These are phyloP conservation scores for Candida khao-thaluensis DNA, from an alignment of 805 yeast genomes.

Conservation along the genomic window DNA sequence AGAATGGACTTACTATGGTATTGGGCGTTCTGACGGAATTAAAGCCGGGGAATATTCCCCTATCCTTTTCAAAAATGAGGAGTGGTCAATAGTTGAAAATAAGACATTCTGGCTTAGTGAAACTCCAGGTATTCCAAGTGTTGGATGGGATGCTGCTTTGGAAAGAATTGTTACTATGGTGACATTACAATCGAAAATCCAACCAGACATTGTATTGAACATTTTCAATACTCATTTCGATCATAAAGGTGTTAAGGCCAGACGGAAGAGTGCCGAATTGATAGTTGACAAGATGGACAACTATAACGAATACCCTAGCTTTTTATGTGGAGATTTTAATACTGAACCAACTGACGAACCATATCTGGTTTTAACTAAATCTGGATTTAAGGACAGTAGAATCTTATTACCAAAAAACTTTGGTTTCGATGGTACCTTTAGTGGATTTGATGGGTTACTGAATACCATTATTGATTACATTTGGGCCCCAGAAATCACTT, in stretches of 20 bases:
- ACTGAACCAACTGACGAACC: constrained; percentile 44
- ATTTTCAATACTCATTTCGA: constrained; percentile 45
- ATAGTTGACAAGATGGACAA: constrained; percentile 34
- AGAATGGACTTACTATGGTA: constrained; percentile 38
- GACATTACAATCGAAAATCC: constrained; percentile 28
- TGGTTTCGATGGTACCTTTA: constrained; percentile 46
- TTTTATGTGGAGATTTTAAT: constrained; percentile 44
- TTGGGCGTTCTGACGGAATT: constrained; percentile 35
- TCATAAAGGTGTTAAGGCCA: constrained; percentile 37
- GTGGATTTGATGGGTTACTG: constrained; percentile 45
- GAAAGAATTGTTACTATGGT: constrained; percentile 42
- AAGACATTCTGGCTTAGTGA: constrained; percentile 42
- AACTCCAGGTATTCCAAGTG: constrained; percentile 45
- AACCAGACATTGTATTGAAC: constrained; percentile 29
- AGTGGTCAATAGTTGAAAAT: constrained; percentile 32
- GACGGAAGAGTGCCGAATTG: constrained; percentile 33
- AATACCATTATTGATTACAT: constrained; percentile 44
- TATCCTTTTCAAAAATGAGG: constrained; percentile 28
- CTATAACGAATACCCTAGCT: constrained; percentile 33
- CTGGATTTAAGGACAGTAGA: constrained; percentile 34
- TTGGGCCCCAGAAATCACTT: constrained; percentile 34
- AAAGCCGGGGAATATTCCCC: constrained; percentile 37
- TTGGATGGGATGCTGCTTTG: constrained; percentile 45
- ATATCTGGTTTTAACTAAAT: constrained; percentile 33
- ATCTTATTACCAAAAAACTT: constrained; percentile 31